phyloP scores from a whole-genome alignment of 1,284 basidiomycete genomes.

The Boletus semigastroideus region DNA sequence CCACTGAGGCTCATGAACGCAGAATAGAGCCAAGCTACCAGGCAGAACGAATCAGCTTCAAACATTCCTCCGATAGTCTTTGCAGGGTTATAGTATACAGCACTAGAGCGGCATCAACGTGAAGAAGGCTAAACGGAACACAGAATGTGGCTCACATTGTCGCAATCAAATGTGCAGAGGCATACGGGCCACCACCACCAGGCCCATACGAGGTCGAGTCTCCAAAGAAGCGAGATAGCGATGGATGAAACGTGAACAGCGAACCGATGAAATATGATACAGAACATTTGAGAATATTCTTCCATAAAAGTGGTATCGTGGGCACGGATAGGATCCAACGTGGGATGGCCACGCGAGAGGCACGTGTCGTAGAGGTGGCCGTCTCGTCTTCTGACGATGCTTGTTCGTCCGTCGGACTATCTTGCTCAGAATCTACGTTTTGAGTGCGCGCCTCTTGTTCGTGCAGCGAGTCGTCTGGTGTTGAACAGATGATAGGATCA shows the following conservation, averaged over 20 bases:
- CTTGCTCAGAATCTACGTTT: not conserved
- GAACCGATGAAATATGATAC: slow-evolving; percentile 90
- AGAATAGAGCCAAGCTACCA: slow-evolving; percentile 72
- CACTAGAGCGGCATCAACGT: slow-evolving; percentile 40
- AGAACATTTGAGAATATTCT: slow-evolving; percentile 87
- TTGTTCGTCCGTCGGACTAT: slow-evolving; percentile 9
- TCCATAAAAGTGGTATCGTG: slow-evolving; percentile 51
- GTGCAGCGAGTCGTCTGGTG: slow-evolving; percentile 15
- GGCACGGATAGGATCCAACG: slow-evolving; percentile 29
- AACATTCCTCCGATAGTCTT: slow-evolving; percentile 91
- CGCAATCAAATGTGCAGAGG: slow-evolving; percentile 87
- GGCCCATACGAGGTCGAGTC: slow-evolving; percentile 57
- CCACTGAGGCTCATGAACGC: slow-evolving; percentile 74
- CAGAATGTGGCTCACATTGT: slow-evolving; percentile 60
- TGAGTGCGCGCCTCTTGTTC: not conserved
- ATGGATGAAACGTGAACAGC: slow-evolving; percentile 88
- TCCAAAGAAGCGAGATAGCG: slow-evolving; percentile 61
- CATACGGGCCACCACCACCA: slow-evolving; percentile 50
- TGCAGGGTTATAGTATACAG: slow-evolving; percentile 81
- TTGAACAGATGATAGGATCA: slow-evolving; percentile 14
- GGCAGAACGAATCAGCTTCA: slow-evolving; percentile 80
- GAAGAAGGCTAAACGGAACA: not conserved
- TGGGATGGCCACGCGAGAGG: slow-evolving; percentile 1
- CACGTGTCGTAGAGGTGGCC: slow-evolving; percentile 8
- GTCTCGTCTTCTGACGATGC: slow-evolving; percentile 23